Conservation (phyloP, 108 stramenopile species). For the Nitzschia sp. region DNA sequence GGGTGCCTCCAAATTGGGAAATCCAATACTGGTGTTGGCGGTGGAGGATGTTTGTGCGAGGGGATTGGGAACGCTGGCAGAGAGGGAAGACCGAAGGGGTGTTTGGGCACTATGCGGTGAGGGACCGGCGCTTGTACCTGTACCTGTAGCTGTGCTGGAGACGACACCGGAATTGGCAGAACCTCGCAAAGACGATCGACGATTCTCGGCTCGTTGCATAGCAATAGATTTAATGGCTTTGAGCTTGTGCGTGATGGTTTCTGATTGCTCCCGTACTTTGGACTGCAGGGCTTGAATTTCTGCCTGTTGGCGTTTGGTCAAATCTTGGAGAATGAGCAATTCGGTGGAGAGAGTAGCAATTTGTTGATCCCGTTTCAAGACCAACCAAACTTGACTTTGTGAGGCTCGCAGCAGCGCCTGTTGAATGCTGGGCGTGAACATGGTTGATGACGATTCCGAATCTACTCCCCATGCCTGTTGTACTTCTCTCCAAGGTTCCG, state of each 20-base stretch:
- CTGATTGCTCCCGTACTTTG: slow-evolving; percentile 7
- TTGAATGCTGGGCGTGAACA: background rate
- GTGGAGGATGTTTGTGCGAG: background rate
- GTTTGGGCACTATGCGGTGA: background rate
- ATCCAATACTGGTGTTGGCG: background rate
- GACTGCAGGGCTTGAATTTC: slow-evolving; percentile 7
- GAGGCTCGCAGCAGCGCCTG: slow-evolving; percentile 6
- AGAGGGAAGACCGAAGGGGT: background rate
- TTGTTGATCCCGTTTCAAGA: background rate
- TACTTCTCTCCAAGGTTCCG: too few species aligned
- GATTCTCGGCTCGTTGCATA: slow-evolving; percentile 15
- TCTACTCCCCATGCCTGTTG: too few species aligned
- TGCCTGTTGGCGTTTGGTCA: background rate
- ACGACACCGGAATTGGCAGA: background rate
- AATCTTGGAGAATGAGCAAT: background rate
- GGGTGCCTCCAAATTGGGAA: slow-evolving; percentile 10
- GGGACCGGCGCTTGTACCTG: background rate
- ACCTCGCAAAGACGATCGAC: background rate
- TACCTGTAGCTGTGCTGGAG: too few species aligned
- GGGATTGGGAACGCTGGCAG: background rate
- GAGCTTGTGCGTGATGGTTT: slow-evolving; percentile 19
- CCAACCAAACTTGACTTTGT: slow-evolving; percentile 14
- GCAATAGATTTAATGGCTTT: slow-evolving; percentile 21
- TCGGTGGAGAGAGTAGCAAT: background rate
- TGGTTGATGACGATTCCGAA: background rate